Evolutionary conservation across 1,139 yeast genomes (phyloP), one percentile per base, ranked within the genome.

Genomic region (Geotrichum klebahnii): DNA sequence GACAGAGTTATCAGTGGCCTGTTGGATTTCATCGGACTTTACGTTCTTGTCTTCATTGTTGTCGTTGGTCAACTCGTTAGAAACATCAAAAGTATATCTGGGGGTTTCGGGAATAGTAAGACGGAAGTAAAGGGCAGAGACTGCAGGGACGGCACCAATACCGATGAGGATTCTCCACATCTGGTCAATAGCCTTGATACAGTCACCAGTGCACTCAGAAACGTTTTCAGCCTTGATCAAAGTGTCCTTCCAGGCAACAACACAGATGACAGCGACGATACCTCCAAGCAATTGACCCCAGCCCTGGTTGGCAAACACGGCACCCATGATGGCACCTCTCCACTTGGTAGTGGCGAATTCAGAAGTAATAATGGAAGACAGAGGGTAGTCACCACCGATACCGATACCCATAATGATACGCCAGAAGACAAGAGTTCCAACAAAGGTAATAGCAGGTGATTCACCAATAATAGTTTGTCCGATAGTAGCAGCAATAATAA

Each of bases 311-410:
- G 68, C 59, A 65, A 70, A 70, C 37, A 73, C 73, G 48, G 62
- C 59, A 34, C 60, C 60, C 54, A 70, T 73, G 55, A 65, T 68
- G 55, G 73, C 68, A 35, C 74, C 74, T 57, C 74, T 68, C 62
- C 69, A 72, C 38, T 65, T 59, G 53, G 61, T 58, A 34, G 61
- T 63, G 19, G 67, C 65, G 47, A 61, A 60, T 59, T 70, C 74
- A 68, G 70, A 69, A 52, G 71, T 71, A 41, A 67, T 61, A 45
- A 72, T 68, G 38, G 97, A 92, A 39, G 97, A 89, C 71, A 92
- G 80, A 62, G 98, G 98, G 72, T 92, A 92, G 73, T 92, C 98
- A 78, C 97, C 98, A 75, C 98, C 98, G 64, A 92, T 94, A 81
- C 98, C 98, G 62, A 92, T 77, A 49, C 55, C 55, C 55, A 52